These are phyloP conservation scores for Nematodospora valgi DNA, from an alignment of 805 yeast species.

Conservation along the genomic window DNA sequence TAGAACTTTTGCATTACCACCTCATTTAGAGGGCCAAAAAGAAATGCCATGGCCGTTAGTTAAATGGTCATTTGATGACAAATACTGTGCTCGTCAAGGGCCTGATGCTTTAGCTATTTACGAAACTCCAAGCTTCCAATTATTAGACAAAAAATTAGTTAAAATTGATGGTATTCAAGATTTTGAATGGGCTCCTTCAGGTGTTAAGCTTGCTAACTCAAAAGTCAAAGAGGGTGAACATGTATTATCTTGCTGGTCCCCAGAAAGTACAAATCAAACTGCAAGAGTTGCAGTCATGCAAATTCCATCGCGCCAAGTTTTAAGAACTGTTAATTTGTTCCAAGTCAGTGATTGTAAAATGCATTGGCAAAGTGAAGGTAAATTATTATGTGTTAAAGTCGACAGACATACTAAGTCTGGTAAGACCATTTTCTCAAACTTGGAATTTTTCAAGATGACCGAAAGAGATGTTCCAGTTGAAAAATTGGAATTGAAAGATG, in stretches of 20 bases:
- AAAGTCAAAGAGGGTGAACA: slow-evolving; percentile 55
- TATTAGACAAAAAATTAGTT: slow-evolving; percentile 81
- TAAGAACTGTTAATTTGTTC: slow-evolving; percentile 90
- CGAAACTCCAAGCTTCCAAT: slow-evolving; percentile 73
- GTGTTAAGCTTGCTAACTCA: slow-evolving; percentile 61
- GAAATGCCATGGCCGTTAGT: slow-evolving; percentile 92
- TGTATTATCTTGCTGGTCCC: slow-evolving; percentile 92
- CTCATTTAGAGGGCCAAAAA: slow-evolving; percentile 61
- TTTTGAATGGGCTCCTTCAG: slow-evolving; percentile 93
- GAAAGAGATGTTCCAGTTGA: slow-evolving; percentile 95
- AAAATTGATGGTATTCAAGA: slow-evolving; percentile 83
- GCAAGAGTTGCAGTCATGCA: slow-evolving; percentile 92
- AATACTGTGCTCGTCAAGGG: slow-evolving; percentile 91
- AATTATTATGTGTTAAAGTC: slow-evolving; percentile 85
- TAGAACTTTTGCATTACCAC: slow-evolving; percentile 88
- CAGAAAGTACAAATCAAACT: slow-evolving; percentile 87
- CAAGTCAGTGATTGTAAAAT: slow-evolving; percentile 88
- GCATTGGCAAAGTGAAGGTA: slow-evolving; percentile 91
- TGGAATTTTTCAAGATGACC: slow-evolving; percentile 83
- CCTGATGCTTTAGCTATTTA: slow-evolving; percentile 91
- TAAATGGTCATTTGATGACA: slow-evolving; percentile 92
- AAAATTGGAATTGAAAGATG: slow-evolving; percentile 87
- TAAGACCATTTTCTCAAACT: slow-evolving; percentile 85
- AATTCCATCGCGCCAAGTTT: slow-evolving; percentile 73
- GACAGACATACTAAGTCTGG: slow-evolving; percentile 96